These are phyloP conservation scores for Zelonia costaricensis DNA, from an alignment of 208 protist species.

Conservation along the genomic window DNA sequence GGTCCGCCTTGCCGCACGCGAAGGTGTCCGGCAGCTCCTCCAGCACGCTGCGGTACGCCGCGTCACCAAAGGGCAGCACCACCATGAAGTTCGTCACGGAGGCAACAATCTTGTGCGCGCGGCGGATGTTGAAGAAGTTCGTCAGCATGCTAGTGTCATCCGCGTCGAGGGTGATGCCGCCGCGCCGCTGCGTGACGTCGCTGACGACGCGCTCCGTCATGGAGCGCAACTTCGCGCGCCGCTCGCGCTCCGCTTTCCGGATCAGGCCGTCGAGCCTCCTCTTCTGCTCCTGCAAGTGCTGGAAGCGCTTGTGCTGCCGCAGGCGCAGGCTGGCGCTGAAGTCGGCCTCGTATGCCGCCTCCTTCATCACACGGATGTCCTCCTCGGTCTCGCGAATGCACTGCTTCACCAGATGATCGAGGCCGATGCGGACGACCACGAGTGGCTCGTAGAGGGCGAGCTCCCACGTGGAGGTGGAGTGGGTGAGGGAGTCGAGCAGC, in stretches of 20 bases:
- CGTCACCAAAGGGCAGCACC: constrained; percentile 85
- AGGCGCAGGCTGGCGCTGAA: constrained; percentile 41
- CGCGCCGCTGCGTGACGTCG: constrained; percentile 32
- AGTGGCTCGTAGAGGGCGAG: constrained; percentile 62
- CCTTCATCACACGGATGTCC: constrained; percentile 57
- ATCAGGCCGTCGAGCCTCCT: constrained; percentile 55
- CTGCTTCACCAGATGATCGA: constrained; percentile 54
- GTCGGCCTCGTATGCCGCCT: constrained; percentile 19
- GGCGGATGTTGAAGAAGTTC: constrained; percentile 38
- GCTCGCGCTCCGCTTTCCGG: constrained; percentile 37
- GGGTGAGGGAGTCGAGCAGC: constrained; percentile 52
- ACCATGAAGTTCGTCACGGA: constrained; percentile 71
- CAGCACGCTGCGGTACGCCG: constrained; percentile 69
- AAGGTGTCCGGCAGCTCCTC: constrained; percentile 60
- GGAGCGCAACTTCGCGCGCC: constrained; percentile 32
- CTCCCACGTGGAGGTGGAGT: constrained; percentile 71
- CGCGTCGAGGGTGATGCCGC: constrained; percentile 10
- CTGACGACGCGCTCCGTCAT: constrained; percentile 55
- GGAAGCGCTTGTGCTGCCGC: constrained; percentile 52
- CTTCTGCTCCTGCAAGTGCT: constrained; percentile 52
- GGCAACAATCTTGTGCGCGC: constrained; percentile 53
- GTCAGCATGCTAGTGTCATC: constrained; percentile 19
- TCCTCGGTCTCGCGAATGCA: constrained; percentile 73
- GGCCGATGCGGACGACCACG: constrained; percentile 67
- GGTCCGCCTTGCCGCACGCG: constrained; percentile 40